Percentiles rank a stretch among this genome's conserved stretches.
These are phyloP conservation scores for Penicilliopsis zonata DNA, from an alignment of 495 filamentous ascomycete genomes.

Conservation along the genomic window DNA sequence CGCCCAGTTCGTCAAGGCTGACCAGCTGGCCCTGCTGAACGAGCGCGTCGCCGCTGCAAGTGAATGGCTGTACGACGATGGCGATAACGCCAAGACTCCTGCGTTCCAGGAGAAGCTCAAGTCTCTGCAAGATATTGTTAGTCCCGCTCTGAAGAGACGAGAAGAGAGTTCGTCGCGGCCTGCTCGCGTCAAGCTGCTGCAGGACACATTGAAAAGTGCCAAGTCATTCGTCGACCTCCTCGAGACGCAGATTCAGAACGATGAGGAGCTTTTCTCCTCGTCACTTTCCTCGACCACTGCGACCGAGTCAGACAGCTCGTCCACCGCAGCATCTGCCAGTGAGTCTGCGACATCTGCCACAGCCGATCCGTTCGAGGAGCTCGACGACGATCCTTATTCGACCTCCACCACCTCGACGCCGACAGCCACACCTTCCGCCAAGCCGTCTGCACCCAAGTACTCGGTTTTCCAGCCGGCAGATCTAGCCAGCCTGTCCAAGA, in stretches of 20 bases:
- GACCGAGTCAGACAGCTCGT: conserved; percentile 11
- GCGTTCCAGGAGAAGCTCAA: conserved; percentile 62
- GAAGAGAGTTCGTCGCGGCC: conserved; percentile 57
- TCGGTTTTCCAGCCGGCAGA: conserved; percentile 39
- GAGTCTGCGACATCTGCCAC: conserved; percentile 10
- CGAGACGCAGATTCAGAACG: conserved; percentile 27
- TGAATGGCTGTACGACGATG: conserved; percentile 87
- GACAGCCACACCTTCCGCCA: conserved; percentile 17
- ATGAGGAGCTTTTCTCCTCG: conserved; percentile 29
- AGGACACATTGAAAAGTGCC: conserved; percentile 45
- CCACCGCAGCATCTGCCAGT: conserved; percentile 9
- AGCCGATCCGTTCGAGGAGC: conserved; percentile 17
- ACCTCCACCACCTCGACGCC: conserved; percentile 15
- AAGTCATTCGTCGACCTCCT: conserved; percentile 35
- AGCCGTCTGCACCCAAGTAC: conserved; percentile 27
- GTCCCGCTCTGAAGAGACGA: conserved; percentile 54
- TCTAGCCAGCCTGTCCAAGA: conserved; percentile 32
- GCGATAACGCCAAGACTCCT: conserved; percentile 57
- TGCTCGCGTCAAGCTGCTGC: conserved; percentile 47
- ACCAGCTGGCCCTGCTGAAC: conserved; percentile 49
- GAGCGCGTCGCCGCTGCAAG: conserved; percentile 52
- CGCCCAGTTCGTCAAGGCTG: conserved; percentile 50
- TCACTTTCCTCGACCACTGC: conserved; percentile 16
- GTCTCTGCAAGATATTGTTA: conserved; percentile 56
- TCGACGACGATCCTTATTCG: conserved; percentile 32